Base-by-base conservation (phyloP, 176 grass and related monocot species). In the Coix lacrymajobi region DNA sequence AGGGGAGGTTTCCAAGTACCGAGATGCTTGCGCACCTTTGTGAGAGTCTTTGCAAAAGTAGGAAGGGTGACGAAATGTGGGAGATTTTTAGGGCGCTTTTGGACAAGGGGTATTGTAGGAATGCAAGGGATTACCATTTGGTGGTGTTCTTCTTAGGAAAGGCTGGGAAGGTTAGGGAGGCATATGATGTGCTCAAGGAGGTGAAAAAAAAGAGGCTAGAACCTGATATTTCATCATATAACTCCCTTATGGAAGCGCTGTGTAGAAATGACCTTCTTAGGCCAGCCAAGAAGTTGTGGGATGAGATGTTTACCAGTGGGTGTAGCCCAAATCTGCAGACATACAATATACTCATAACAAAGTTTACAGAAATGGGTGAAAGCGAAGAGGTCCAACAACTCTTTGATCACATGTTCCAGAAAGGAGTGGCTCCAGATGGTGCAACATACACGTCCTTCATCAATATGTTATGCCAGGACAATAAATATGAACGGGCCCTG, bases 221-320 rank as follows among this genome's bases (percentile, higher is more conserved):
- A 19, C 90, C 86, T 72, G 87, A 91, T 68, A 84, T 95, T 71
- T 91, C 81, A 14, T 93, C 69, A 14, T 98, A 98, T 74, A 98
- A 98, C 84, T 82, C 84, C 78, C 79, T 98, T 66, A 94, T 98
- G 90, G 89, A 85, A 80, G 41, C 90, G 58, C 80, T 92, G 29
- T 98, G 95, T 70, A 91, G 69, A 91, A 81, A 88, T 77, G 87
- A 95, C 72, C 86, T 95, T 69, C 77, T 94, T 77, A 92, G 95
- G 64, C 95, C 92, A 0, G 92, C 95, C 49, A 98, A 93, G 82
- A 98, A 98, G 70, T 81, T 98, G 71, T 98, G 92, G 92, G 95
- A 98, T 89, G 92, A 98, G 81, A 98, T 98, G 90, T 98, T 98
- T 87, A 88, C 85, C 64, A 85, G 77, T 81, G 88, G 82, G 1